Percentiles rank a stretch among this genome's conserved stretches.
phyloP scores from a whole-genome alignment of 305 asterid genomes.

The Solanum hybrid region DNA sequence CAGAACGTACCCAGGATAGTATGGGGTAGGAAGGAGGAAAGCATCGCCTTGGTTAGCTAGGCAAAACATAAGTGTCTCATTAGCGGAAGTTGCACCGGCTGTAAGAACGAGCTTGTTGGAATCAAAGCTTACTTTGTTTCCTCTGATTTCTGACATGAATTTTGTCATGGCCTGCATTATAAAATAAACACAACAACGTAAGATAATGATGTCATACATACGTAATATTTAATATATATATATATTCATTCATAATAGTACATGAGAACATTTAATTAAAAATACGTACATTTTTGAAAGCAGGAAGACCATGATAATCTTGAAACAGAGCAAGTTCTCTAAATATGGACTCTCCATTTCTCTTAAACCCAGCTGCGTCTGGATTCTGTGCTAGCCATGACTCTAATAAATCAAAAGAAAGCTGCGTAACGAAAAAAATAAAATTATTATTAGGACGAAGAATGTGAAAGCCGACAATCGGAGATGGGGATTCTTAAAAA shows the following conservation, averaged over 20 bases:
- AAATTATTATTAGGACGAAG: not conserved
- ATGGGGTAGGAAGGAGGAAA: conserved; percentile 82
- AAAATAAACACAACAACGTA: not conserved
- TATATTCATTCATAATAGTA: not conserved
- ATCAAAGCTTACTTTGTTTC: conserved; percentile 61
- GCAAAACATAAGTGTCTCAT: conserved; percentile 78
- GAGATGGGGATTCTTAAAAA: not conserved
- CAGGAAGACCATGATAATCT: conserved; percentile 69
- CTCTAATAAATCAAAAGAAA: conserved; percentile 55
- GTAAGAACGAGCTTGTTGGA: conserved; percentile 64
- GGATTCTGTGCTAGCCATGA: conserved; percentile 55
- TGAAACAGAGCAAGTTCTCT: conserved; percentile 71
- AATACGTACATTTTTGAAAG: conserved; percentile 50
- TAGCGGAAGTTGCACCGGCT: conserved; percentile 94
- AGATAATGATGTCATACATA: conserved; percentile 1
- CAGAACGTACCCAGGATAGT: conserved; percentile 75
- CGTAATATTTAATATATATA: not conserved
- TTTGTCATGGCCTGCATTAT: conserved; percentile 55
- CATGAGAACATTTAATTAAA: not conserved
- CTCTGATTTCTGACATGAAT: conserved; percentile 82
- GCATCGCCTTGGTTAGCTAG: conserved; percentile 85
- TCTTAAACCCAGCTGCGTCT: conserved; percentile 47
- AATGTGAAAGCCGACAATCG: not conserved
- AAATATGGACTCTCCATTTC: conserved; percentile 51
- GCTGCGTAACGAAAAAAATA: conserved; percentile 14